These are phyloP conservation scores for Pachysandra terminalis DNA, from an alignment of 164 flowering plant species.

Conservation along the genomic window DNA sequence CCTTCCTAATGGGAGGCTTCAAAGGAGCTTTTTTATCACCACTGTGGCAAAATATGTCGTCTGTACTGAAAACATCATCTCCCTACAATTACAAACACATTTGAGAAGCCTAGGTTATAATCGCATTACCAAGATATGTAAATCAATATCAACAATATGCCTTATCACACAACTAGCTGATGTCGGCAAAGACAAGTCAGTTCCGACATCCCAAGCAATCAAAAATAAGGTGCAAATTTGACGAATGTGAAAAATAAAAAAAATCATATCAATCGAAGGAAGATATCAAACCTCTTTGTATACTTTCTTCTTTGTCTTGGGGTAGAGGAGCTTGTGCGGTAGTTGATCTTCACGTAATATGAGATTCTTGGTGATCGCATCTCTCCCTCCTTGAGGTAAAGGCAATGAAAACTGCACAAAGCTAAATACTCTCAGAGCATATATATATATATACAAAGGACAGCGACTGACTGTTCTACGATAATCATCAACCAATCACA, in stretches of 20 bases:
- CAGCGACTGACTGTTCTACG: too few species aligned
- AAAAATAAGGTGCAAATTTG: neutral
- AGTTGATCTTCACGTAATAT: conserved; percentile 95
- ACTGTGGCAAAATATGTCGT: conserved; percentile 48
- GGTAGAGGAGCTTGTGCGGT: conserved; percentile 72
- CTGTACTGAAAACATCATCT: conserved; percentile 43
- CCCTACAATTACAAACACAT: conserved; percentile 30
- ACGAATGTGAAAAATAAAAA: too few species aligned
- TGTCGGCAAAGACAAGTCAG: too few species aligned
- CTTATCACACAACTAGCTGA: too few species aligned
- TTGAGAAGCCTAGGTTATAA: neutral
- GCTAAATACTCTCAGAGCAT: neutral
- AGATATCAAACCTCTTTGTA: conserved; percentile 56
- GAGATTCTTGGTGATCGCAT: conserved; percentile 76
- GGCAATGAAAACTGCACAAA: conserved; percentile 82
- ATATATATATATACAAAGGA: neutral
- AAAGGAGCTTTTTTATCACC: conserved; percentile 52
- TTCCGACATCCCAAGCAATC: neutral
- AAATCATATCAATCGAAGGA: too few species aligned
- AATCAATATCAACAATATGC: too few species aligned
- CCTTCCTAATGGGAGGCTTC: conserved; percentile 75
- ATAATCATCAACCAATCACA: too few species aligned
- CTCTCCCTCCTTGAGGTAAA: conserved; percentile 92
- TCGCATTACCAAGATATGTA: too few species aligned
- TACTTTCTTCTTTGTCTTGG: conserved; percentile 70